These are phyloP conservation scores for Rhodocollybia butyracea DNA, from an alignment of 768 basidiomycete species.

Conservation along the genomic window DNA sequence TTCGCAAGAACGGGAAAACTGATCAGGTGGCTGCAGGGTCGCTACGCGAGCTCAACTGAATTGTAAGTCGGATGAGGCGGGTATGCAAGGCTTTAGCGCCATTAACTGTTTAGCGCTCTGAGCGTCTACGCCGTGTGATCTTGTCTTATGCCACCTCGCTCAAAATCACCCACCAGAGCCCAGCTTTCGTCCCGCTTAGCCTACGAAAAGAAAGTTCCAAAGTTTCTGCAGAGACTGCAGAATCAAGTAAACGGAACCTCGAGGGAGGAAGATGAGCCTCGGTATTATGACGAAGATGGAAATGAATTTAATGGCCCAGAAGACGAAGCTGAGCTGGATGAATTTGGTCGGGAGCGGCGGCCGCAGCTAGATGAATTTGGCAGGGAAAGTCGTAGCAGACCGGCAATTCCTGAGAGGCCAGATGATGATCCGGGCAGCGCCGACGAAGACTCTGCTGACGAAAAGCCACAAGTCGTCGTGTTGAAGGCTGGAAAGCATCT, in stretches of 20 bases:
- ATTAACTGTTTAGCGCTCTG: no score
- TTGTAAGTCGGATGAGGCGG: no score
- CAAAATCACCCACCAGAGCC: constrained; percentile 34
- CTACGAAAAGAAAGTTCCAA: constrained; percentile 39
- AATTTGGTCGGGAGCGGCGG: constrained; percentile 26
- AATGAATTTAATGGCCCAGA: neutral
- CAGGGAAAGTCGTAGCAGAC: constrained; percentile 22
- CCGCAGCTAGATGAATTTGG: constrained; percentile 32
- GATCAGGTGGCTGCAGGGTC: no score
- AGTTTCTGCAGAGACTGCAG: constrained; percentile 43
- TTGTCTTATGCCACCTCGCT: no score
- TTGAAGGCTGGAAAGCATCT: constrained; percentile 63
- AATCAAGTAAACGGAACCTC: constrained; percentile 31
- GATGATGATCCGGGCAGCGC: constrained; percentile 46
- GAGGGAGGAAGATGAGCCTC: constrained; percentile 26
- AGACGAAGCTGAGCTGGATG: no score
- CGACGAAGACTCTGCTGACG: constrained; percentile 50
- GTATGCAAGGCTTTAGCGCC: no score
- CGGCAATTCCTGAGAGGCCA: constrained; percentile 44
- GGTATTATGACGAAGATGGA: neutral
- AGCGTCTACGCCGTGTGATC: no score
- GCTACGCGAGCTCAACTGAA: no score
- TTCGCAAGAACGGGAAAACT: no score
- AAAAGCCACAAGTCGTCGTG: constrained; percentile 36
- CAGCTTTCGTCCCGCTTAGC: constrained; percentile 49